Base-by-base conservation (phyloP, 768 basidiomycete genomes). In the Ramaria rubella region DNA sequence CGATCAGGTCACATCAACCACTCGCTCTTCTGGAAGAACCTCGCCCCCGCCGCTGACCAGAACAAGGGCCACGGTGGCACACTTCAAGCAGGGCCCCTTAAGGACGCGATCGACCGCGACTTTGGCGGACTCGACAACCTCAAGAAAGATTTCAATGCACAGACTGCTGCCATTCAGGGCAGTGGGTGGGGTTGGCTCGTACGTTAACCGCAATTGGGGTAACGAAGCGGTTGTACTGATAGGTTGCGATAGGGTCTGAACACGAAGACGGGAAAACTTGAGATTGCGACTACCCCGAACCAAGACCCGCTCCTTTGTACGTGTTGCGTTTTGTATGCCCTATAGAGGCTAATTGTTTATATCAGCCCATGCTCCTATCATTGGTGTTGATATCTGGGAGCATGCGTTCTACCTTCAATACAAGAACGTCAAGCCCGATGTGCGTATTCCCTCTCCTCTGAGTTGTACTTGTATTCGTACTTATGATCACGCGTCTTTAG, bases 101-200 rank as follows among this genome's bases (percentile, higher is more conserved):
- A 85, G 71, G 59, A 70, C 0, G 83, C 86, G 44, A 83, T 95
- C 64, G 67, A 69, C 6, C 63, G 73, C 21, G 68, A 75, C 31
- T 97, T 85, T 63, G 91, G 90, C 53, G 75, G 77, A 57, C 62
- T 91, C 59, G 90, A 94, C 0, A 74, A 70, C 51, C 67, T 96
- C 62, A 83, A 83, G 73, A 83, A 81, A 65, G 80, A 91, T 67
- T 86, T 96, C 72, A 97, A 95, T 72, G 72, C 88, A 33, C 78
- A 85, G 42, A 91, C 93, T 43, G 83, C 84, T 40, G 90, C 73
- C 31, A 90, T 97, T 58, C 94, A 96, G 68, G 94, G 94, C 26
- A 90, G 87, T 51, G 94, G 93, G 38, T 96, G 94, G 94, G 94
- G 91, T 59, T 97, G 94, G 94, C 79, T 96, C 67, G 91, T 93